Evolutionary conservation across 2,329 filamentous ascomycete species (phyloP).

Genomic region (Epichloe uncinata): DNA sequence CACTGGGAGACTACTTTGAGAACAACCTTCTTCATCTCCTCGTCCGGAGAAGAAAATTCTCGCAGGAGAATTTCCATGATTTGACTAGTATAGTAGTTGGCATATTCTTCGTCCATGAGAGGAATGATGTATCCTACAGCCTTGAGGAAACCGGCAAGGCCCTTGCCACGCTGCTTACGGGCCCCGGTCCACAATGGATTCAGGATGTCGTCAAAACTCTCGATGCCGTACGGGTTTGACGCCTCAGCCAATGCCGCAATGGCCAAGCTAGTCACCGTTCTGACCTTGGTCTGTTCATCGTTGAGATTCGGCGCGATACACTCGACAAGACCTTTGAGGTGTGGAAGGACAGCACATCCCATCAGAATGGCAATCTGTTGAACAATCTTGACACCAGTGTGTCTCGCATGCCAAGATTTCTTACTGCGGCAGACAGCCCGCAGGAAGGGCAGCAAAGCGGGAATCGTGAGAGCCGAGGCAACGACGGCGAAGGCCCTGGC

Average conservation of each 20-base stretch:
- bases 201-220: conserved; percentile 95
- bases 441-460: conserved; percentile 85
- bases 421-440: conserved; percentile 94
- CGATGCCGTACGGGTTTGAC: conserved; percentile 95
- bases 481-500: conserved; percentile 95
- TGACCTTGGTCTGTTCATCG: conserved; percentile 94
- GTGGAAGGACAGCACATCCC: conserved; percentile 91
- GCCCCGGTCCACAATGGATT: conserved; percentile 96
- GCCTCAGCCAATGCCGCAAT: conserved; percentile 93
- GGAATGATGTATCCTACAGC: conserved; percentile 97
- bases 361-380: conserved; percentile 98
- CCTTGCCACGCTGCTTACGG: conserved; percentile 91
- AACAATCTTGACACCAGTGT: conserved; percentile 97
- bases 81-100: conserved; percentile 96
- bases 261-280: conserved; percentile 88
- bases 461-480: conserved; percentile 89
- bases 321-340: conserved; percentile 90
- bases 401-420: conserved; percentile 96
- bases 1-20: conserved; percentile 96
- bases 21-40: conserved; percentile 99
- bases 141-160: conserved; percentile 89
- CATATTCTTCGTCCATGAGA: conserved; percentile 98
- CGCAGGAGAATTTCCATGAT: conserved; percentile 97
- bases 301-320: conserved; percentile 93
- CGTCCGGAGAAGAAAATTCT: conserved; percentile 92